Evolutionary conservation across 2,329 filamentous ascomycete genomes (phyloP), one percentile per base, ranked within the genome.

Genomic region (Setomelanomma holmii): DNA sequence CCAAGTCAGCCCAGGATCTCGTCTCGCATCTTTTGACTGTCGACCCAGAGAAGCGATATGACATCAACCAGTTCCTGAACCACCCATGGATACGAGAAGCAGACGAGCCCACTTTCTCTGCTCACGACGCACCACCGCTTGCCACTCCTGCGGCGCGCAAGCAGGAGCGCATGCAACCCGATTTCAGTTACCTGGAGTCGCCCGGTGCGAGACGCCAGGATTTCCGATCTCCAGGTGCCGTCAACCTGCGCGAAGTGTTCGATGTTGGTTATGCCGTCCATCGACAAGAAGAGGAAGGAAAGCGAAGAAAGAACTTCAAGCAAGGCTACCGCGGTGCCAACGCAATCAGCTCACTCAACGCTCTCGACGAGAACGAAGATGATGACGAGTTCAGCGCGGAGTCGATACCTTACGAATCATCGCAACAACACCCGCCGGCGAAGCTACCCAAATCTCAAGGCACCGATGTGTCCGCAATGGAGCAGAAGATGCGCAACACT

Each of bases 211-310:
- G 86, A 57, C 87, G 90, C 16, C 87, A 89, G 77, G 95, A 99
- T 74, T 99, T 98, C 86, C 86, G 95, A 51, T 98, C 93, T 0
- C 95, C 95, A 0, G 95, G 93, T 44, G 93, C 91, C 2, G 89
- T 99, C 76, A 98, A 98, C 72, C 80, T 99, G 11, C 91, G 95
- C 53, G 95, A 99, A 75, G 93, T 98, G 2, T 99, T 99, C 63
- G 95, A 99, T 68, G 93, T 99, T 42, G 89, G 91, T n/a, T 99
- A 99, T 68, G 93, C 95, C 7, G 95, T 99, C 7, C 95, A 98
- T 73, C 84, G 95, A 40, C 92, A 98, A 75, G 95, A 98, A 76
- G 95, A 99, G 73, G 95, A 98, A 75, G 88, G 86, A 66, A 98
- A 97, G 79, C 87, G 92, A 47, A 86, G 91, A 59, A 96, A 96